A percentile compares a stretch with the other conserved stretches of the same genome.
Conservation (phyloP, 768 basidiomycete species). For the Pulveroboletus sp. region DNA sequence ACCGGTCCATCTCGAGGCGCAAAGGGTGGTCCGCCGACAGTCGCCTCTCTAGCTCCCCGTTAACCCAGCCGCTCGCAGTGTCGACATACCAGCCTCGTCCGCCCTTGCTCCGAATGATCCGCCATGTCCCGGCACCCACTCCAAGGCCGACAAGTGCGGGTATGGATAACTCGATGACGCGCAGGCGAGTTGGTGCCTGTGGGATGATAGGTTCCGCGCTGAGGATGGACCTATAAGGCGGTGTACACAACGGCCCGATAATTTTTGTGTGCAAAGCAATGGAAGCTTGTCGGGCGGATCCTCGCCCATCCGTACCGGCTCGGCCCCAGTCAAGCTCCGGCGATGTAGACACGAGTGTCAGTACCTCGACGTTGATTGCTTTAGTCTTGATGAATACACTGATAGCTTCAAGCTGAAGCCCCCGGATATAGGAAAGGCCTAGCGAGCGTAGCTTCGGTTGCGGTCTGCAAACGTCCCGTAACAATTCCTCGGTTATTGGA, state of each 20-base stretch:
- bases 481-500: conserved; percentile 57
- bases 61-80: conserved; percentile 74
- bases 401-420: conserved; percentile 61
- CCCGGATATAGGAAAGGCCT: conserved; percentile 83
- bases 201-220: conserved; percentile 27
- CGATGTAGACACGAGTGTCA: conserved; percentile 75
- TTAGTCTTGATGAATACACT: conserved; percentile 64
- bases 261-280: conserved; percentile 72
- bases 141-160: conserved; percentile 69
- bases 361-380: conserved; percentile 76
- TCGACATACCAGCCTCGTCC: conserved; percentile 95
- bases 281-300: conserved; percentile 64
- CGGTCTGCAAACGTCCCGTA: conserved; percentile 47
- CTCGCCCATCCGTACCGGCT: conserved; percentile 26
- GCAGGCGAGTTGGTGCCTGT: conserved; percentile 61
- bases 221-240: conserved; percentile 68
- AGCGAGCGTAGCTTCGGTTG: conserved; percentile 81
- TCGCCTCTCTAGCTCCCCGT: conserved; percentile 54
- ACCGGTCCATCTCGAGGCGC: conserved; percentile 62
- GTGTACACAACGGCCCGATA: conserved; percentile 74
- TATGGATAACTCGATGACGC: conserved; percentile 83
- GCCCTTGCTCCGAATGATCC: conserved; percentile 87
- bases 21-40: conserved; percentile 60
- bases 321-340: conserved; percentile 65
- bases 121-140: conserved; percentile 80